Base-by-base conservation (phyloP, 768 basidiomycete species). In the Pisolithus microcarpus region DNA sequence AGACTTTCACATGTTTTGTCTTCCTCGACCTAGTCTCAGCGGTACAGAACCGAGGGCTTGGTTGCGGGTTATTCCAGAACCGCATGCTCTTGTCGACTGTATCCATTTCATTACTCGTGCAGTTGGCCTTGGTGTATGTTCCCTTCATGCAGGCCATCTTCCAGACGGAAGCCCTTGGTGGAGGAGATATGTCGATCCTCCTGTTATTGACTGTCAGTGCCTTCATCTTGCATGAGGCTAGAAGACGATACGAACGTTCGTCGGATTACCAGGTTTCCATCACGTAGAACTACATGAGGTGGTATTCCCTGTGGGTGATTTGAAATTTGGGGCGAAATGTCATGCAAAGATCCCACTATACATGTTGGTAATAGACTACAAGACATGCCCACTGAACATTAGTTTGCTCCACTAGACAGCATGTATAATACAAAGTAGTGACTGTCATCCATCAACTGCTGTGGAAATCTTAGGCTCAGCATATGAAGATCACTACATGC, bases 1-100 rank as follows among this genome's bases (percentile, higher is more conserved):
- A 96, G 95, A 96, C 95, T 23, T 98, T 98, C 69, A 88, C 93
- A 16, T 87, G 84, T 64, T 98, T 98, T 70, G 95, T 98, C 52
- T 90, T 97, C 75, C 85, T 98, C 55, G 95, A 98, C 68, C 81
- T 98, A 40, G 87, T 92, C 9, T 97, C 93, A 37, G 95, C 95
- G 1, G 68, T 96, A 30, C 94, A 98, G 66, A 95, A 90, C 67
- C 89, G 95, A 49, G 92, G 92, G 10, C 79, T 98, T 15, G 83
- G 85, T 39, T 95, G 92, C 58, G 84, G 82, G 6, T 63, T 97
- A 28, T 71, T 81, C 51, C 84, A 85, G 62, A 98, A 98, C 74
- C 79, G 78, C 61, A 94, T 97, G 90, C 76, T 97, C 52, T 69
- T 95, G 55, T 74, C 82, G 55, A 97, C 95, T 0, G 90, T 96